These are phyloP conservation scores for Brassica balearica DNA, from an alignment of 441 rosid genomes.

Conservation along the genomic window DNA sequence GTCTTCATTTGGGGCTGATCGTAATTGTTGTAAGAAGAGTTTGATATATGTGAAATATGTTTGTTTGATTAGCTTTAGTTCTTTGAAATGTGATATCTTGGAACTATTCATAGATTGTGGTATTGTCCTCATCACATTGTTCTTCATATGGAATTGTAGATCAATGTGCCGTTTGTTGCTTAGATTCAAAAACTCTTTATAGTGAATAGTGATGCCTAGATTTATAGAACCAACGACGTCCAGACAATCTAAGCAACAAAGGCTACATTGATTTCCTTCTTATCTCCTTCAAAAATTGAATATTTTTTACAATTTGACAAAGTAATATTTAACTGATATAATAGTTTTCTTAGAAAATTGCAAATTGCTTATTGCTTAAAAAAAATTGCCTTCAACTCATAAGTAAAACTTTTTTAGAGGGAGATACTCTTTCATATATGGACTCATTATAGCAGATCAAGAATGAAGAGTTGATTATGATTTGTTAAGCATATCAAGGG, in stretches of 20 bases:
- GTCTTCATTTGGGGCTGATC: background rate
- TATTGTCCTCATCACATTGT: background rate
- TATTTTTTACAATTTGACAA: background rate
- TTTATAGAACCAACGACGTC: background rate
- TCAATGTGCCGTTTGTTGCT: background rate
- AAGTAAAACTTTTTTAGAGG: background rate
- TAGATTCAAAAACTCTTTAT: background rate
- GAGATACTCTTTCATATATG: background rate
- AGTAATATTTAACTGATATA: background rate
- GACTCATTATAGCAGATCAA: background rate
- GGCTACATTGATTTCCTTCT: background rate
- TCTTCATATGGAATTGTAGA: background rate
- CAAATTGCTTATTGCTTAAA: background rate
- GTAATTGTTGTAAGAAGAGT: background rate
- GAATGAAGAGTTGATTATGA: background rate
- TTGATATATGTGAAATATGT: background rate
- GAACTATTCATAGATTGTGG: background rate
- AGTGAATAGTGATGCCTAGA: background rate
- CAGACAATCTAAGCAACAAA: background rate
- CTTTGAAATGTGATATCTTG: background rate
- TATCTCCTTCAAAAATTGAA: background rate
- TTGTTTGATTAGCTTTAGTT: background rate
- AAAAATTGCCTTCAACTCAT: background rate
- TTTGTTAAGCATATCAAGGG: constrained; percentile 1
- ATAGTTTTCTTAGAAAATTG: background rate